These are phyloP conservation scores for Pythium oligandrum DNA, from an alignment of 352 stramenopile genomes.

Conservation along the genomic window DNA sequence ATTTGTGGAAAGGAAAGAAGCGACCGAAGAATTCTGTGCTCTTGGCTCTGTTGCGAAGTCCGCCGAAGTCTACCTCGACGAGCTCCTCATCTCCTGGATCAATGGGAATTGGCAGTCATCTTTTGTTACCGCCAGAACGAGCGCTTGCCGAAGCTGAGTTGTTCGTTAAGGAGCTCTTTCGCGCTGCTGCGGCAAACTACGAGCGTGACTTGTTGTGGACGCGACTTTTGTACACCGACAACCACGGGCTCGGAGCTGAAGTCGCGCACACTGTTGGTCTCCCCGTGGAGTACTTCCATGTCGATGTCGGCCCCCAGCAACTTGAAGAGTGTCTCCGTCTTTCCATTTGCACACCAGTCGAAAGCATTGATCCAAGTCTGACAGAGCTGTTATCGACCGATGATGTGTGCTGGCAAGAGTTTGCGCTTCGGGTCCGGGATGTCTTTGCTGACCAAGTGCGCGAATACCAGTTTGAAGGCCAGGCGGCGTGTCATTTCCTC, in stretches of 20 bases:
- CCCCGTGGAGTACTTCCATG: conserved; percentile 49
- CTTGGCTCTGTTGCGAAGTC: conserved; percentile 60
- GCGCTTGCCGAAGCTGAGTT: conserved; percentile 71
- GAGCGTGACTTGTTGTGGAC: conserved; percentile 85
- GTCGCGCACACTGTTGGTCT: conserved; percentile 53
- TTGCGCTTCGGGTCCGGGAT: conserved; percentile 64
- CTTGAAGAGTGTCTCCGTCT: conserved; percentile 79
- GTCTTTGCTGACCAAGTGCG: conserved; percentile 76
- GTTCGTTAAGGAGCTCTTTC: conserved; percentile 76
- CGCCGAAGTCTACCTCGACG: conserved; percentile 12
- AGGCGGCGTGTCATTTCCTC: conserved; percentile 71
- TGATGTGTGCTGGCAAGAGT: conserved; percentile 75
- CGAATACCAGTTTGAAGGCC: conserved; percentile 81
- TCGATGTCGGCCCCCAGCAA: conserved; percentile 76
- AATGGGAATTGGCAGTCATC: conserved; percentile 35
- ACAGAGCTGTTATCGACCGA: conserved; percentile 60
- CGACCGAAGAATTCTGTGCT: conserved; percentile 64
- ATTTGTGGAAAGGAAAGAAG: conserved; percentile 37
- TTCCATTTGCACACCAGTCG: conserved; percentile 75
- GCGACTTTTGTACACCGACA: conserved; percentile 70
- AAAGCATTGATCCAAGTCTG: conserved; percentile 71
- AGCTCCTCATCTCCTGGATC: background rate
- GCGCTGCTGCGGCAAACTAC: conserved; percentile 76
- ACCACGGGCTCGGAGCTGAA: conserved; percentile 36
- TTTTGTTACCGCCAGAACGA: conserved; percentile 50